Evolutionary conservation across 1,139 yeast species (phyloP).

Genomic region (Pneumocystis sp.): DNA sequence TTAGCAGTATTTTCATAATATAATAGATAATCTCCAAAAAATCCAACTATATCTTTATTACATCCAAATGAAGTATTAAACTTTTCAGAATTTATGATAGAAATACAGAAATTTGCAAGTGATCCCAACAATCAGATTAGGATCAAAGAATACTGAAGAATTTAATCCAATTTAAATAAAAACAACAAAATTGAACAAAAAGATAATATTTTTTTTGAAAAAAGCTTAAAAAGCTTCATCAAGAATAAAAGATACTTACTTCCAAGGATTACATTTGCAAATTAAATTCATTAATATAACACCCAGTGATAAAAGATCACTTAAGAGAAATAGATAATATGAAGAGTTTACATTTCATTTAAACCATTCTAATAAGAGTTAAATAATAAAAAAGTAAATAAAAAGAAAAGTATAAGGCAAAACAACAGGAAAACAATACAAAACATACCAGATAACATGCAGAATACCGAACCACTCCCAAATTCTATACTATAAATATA

Average conservation of each 20-base stretch:
- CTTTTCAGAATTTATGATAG: slow-evolving; percentile 17
- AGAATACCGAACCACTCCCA: slow-evolving; percentile 76
- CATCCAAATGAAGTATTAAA: slow-evolving; percentile 12
- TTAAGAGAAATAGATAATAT: slow-evolving; percentile 40
- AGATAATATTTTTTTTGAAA: slow-evolving; percentile 35
- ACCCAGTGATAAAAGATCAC: slow-evolving; percentile 83
- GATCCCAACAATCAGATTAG: slow-evolving; percentile 53
- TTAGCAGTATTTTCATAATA: not conserved
- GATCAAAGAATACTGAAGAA: slow-evolving; percentile 40
- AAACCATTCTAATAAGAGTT: slow-evolving; percentile 2
- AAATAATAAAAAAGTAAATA: too few species aligned
- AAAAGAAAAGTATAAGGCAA: too few species aligned
- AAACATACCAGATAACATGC: slow-evolving; percentile 65
- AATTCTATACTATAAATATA: slow-evolving; percentile 49
- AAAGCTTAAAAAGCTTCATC: slow-evolving; percentile 45
- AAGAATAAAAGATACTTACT: slow-evolving; percentile 49
- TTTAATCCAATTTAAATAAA: slow-evolving; percentile 41
- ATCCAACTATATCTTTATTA: not conserved
- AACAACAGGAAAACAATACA: not conserved
- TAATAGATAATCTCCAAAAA: not conserved
- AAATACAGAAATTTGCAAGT: slow-evolving; percentile 31
- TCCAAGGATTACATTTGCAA: slow-evolving; percentile 86
- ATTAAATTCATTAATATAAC: slow-evolving; percentile 64
- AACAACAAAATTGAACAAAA: slow-evolving; percentile 54
- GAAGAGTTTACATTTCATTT: slow-evolving; percentile 15